Evolutionary conservation across 2,329 filamentous ascomycete species (phyloP).

Genomic region (Sporothrix brasiliensis): DNA sequence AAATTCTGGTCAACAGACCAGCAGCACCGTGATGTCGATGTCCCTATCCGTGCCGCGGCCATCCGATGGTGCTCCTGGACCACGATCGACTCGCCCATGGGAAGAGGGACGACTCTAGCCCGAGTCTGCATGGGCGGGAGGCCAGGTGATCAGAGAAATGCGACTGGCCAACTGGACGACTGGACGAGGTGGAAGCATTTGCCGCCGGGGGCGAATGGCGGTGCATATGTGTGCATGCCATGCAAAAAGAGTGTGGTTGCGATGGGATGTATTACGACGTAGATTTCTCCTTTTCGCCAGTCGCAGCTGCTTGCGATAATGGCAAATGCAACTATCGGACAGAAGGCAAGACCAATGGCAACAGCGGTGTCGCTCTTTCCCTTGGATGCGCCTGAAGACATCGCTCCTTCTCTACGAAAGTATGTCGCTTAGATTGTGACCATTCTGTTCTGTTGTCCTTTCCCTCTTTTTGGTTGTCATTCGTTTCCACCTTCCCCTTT

Average conservation of each 20-base stretch:
- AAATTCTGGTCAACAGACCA: neutral
- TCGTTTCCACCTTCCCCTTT: neutral
- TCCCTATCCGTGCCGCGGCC: neutral
- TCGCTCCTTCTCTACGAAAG: neutral
- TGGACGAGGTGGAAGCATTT: neutral
- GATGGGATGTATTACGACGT: neutral
- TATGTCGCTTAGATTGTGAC: neutral
- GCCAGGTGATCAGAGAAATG: conserved; percentile 5
- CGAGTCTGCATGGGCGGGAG: neutral
- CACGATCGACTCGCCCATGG: conserved; percentile 8
- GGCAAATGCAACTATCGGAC: neutral
- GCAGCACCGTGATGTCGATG: neutral
- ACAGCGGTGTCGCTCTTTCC: neutral
- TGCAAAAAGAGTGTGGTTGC: conserved; percentile 21
- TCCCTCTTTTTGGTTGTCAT: neutral
- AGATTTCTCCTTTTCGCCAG: conserved; percentile 20
- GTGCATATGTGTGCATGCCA: conserved; percentile 9
- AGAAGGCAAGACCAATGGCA: neutral
- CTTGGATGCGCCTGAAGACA: neutral
- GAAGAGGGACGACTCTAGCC: neutral
- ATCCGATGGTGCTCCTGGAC: conserved; percentile 6
- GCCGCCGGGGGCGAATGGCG: conserved; percentile 19
- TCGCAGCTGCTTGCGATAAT: neutral
- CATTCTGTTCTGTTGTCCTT: neutral
- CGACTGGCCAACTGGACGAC: neutral